phyloP scores from a whole-genome alignment of 305 asterid species.

The Fraxinus dipetala region DNA sequence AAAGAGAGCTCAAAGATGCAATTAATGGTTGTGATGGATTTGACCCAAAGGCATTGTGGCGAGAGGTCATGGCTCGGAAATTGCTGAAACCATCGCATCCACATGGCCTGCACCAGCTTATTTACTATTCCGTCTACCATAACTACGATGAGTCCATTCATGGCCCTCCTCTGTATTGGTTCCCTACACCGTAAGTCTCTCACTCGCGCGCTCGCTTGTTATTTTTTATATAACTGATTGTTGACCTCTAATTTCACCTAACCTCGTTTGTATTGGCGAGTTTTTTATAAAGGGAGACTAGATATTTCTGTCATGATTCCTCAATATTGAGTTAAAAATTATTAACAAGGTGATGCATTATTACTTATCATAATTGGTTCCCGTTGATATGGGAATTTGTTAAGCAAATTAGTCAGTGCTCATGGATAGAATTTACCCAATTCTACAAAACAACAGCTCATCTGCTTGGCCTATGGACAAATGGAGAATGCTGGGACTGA shows the following conservation, averaged over 20 bases:
- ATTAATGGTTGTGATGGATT: slow-evolving; percentile 19
- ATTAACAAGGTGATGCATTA: neutral
- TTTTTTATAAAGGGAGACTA: neutral
- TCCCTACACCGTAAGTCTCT: slow-evolving; percentile 68
- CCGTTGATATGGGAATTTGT: neutral
- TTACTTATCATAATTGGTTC: neutral
- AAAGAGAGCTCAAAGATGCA: slow-evolving; percentile 38
- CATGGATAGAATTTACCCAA: neutral
- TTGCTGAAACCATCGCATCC: slow-evolving; percentile 76
- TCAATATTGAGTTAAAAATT: neutral
- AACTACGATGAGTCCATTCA: slow-evolving; percentile 42
- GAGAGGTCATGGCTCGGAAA: slow-evolving; percentile 45
- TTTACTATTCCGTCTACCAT: slow-evolving; percentile 60
- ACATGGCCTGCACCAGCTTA: slow-evolving; percentile 65
- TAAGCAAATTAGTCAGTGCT: neutral
- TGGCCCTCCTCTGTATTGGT: slow-evolving; percentile 85
- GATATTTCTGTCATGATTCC: neutral
- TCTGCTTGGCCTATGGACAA: neutral
- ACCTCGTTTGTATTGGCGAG: neutral
- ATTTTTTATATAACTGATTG: neutral
- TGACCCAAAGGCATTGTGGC: slow-evolving; percentile 51
- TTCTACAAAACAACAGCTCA: neutral
- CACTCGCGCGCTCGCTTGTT: neutral
- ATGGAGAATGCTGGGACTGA: neutral
- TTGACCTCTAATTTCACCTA: neutral